These are phyloP conservation scores for Phragmites australis DNA, from an alignment of 176 grass and related monocot species.

Conservation along the genomic window DNA sequence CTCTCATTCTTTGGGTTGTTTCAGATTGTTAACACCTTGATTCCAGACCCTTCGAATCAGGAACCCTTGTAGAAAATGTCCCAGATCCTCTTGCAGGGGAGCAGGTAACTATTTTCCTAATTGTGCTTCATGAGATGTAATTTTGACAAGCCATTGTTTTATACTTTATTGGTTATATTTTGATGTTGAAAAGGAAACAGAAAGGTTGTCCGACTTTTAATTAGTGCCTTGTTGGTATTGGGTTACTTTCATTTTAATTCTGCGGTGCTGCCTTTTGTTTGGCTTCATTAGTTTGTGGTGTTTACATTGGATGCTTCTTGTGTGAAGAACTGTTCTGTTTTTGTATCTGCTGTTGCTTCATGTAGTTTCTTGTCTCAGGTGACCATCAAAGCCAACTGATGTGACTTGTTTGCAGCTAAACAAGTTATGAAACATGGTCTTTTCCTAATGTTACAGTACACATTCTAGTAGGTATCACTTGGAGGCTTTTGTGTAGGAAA, in stretches of 20 bases:
- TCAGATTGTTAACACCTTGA: slow-evolving; percentile 70
- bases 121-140: neutral
- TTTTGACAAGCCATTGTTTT: slow-evolving; percentile 2
- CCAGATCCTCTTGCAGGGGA: slow-evolving; percentile 87
- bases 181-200: slow-evolving; percentile 2
- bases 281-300: neutral
- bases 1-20: slow-evolving; percentile 18
- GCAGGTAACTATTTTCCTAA: slow-evolving; percentile 53
- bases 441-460: neutral
- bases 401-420: slow-evolving; percentile 11
- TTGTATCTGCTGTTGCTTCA: neutral
- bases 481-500: neutral
- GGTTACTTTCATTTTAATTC: too few species aligned
- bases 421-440: neutral
- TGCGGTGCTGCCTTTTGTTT: neutral
- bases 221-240: slow-evolving; percentile 15
- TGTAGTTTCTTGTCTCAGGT: neutral
- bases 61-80: slow-evolving; percentile 77
- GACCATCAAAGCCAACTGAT: neutral
- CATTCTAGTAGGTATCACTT: neutral
- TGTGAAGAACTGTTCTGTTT: neutral
- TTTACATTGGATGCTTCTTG: neutral
- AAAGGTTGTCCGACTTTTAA: slow-evolving; percentile 5
- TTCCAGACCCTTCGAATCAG: slow-evolving; percentile 75
- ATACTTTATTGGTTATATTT: neutral